Evolutionary conservation across 2,329 filamentous ascomycete species (phyloP).

Genomic region (Aspergillus intermedius): DNA sequence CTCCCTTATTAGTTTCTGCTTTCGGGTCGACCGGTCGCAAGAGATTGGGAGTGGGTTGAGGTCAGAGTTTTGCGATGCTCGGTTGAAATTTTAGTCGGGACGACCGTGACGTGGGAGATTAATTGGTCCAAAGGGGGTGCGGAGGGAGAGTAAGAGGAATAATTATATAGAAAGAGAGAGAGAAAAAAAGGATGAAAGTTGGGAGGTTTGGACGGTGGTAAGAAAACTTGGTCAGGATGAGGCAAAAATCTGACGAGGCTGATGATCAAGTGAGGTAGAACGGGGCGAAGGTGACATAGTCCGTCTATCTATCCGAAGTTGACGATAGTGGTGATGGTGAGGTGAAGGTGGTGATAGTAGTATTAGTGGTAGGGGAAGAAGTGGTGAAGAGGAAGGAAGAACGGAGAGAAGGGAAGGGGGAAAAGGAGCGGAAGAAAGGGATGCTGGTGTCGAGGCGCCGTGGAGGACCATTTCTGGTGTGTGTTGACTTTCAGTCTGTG

Average conservation of each 20-base stretch:
- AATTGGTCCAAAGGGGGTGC: constrained; percentile 6
- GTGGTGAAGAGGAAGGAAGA: constrained; percentile 7
- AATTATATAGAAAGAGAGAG: not conserved
- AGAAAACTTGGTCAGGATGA: constrained; percentile 26
- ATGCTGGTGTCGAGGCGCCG: constrained; percentile 18
- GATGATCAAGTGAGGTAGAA: constrained; percentile 13
- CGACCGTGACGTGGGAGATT: constrained; percentile 19
- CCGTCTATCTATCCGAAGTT: constrained; percentile 4
- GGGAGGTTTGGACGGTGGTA: not conserved
- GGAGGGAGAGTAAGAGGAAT: not conserved
- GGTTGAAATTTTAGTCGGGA: constrained; percentile 5
- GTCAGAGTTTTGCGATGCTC: not conserved
- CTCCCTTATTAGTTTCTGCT: not conserved
- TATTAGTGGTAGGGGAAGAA: constrained; percentile 14
- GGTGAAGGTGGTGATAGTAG: constrained; percentile 11
- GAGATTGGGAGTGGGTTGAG: not conserved
- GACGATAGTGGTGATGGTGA: constrained; percentile 9
- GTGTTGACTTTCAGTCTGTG: constrained; percentile 14
- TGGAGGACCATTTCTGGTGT: constrained; percentile 25
- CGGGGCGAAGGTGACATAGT: constrained; percentile 27
- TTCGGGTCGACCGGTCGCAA: not conserved
- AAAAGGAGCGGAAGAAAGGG: constrained; percentile 21
- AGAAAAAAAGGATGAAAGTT: not conserved
- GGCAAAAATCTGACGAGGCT: constrained; percentile 23
- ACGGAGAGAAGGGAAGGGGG: constrained; percentile 9